A percentile compares a stretch with the other conserved stretches of the same genome.
Conservation (phyloP, 805 yeast species). For the Candida stauntonica region DNA sequence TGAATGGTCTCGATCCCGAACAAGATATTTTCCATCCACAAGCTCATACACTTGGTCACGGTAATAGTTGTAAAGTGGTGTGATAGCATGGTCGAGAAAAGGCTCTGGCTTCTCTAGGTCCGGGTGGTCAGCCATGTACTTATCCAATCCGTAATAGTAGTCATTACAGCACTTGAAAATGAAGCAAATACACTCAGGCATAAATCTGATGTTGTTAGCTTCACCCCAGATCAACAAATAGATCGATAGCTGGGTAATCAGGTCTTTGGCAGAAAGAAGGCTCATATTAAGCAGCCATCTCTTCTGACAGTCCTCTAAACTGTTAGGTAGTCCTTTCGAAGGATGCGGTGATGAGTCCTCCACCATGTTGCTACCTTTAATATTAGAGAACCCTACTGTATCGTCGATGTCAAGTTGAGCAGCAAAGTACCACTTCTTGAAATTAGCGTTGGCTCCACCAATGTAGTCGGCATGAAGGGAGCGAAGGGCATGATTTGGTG, state of each 20-base stretch:
- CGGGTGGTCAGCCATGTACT: conserved; percentile 29
- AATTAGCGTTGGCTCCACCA: conserved; percentile 67
- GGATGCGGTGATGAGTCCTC: neutral
- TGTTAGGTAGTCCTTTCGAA: neutral
- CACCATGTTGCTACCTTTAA: conserved; percentile 1
- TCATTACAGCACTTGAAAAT: conserved; percentile 79
- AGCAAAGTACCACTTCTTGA: conserved; percentile 74
- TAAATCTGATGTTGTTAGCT: conserved; percentile 77
- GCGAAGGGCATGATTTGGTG: conserved; percentile 49
- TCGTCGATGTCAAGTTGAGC: conserved; percentile 63
- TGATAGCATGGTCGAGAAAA: conserved; percentile 63
- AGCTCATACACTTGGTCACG: conserved; percentile 48
- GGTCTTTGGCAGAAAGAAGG: conserved; percentile 45
- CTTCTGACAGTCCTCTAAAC: conserved; percentile 41
- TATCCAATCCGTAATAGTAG: conserved; percentile 47
- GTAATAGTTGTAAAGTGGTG: conserved; percentile 67
- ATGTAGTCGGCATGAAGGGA: conserved; percentile 71
- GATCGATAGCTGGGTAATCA: conserved; percentile 59
- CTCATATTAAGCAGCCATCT: conserved; percentile 52
- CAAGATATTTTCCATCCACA: conserved; percentile 40
- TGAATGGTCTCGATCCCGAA: conserved; percentile 59
- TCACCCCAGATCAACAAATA: conserved; percentile 87
- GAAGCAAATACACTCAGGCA: conserved; percentile 88
- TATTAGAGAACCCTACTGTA: conserved; percentile 34
- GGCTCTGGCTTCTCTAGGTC: conserved; percentile 28